Evolutionary conservation across 441 rosid species (phyloP).

Genomic region (Capsella rubella): DNA sequence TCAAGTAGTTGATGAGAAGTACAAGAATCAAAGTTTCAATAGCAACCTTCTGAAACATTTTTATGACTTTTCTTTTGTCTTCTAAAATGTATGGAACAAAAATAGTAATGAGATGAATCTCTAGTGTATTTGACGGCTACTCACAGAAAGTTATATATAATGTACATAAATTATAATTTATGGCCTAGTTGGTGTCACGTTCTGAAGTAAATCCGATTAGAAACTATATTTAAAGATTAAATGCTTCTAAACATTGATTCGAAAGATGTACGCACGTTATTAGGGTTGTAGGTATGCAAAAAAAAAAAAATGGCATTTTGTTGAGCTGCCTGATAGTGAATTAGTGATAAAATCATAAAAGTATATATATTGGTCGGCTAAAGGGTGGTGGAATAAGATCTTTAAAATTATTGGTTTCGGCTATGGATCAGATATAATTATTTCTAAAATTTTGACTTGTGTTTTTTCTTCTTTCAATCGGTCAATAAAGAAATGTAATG

Average conservation of each 20-base stretch:
- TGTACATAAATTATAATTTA: constrained; percentile 6
- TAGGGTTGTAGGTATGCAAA: constrained; percentile 20
- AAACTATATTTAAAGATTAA: neutral
- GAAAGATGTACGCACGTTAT: constrained; percentile 42
- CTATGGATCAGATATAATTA: constrained; percentile 26
- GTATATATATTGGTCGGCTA: constrained; percentile 35
- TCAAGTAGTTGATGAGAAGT: constrained; percentile 29
- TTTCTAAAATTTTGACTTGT: neutral
- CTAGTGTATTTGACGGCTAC: constrained; percentile 21
- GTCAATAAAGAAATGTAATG: neutral
- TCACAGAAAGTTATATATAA: constrained; percentile 15
- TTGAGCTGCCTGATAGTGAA: constrained; percentile 34
- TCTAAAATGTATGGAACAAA: constrained; percentile 2
- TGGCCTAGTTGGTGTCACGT: constrained; percentile 43
- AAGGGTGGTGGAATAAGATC: constrained; percentile 32
- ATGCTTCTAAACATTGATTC: constrained; percentile 8
- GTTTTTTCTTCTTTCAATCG: neutral
- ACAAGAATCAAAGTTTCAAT: constrained; percentile 24
- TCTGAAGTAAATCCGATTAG: constrained; percentile 22
- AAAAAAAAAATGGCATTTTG: constrained; percentile 10
- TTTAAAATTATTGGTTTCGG: constrained; percentile 28
- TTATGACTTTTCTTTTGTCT: constrained; percentile 1
- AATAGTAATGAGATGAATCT: neutral
- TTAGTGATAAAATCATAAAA: neutral
- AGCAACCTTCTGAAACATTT: constrained; percentile 27